A percentile compares a stretch with the other conserved stretches of the same genome.
phyloP scores from a whole-genome alignment of 805 yeast genomes.

The Pichia rugopelliculosa region DNA sequence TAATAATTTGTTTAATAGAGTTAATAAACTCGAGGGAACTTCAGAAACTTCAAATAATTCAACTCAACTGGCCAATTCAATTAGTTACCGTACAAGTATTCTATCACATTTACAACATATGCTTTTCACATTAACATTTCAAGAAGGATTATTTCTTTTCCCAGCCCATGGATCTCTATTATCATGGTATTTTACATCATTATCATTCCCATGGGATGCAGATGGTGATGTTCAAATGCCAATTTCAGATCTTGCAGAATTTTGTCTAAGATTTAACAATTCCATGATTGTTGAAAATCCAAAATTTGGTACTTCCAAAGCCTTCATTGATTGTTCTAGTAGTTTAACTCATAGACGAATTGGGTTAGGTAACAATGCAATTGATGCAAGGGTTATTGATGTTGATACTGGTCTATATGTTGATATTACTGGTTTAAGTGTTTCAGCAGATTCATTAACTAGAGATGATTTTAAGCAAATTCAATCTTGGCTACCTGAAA shows the following conservation, averaged over 20 bases:
- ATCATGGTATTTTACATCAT: slow-evolving; percentile 45
- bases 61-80: no score
- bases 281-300: slow-evolving; percentile 35
- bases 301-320: slow-evolving; percentile 26
- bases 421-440: slow-evolving; percentile 62
- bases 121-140: slow-evolving; percentile 38
- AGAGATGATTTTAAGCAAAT: not conserved
- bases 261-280: slow-evolving; percentile 38
- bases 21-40: no score
- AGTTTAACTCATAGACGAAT: slow-evolving; percentile 43
- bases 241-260: slow-evolving; percentile 41
- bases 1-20: slow-evolving; percentile 7
- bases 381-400: slow-evolving; percentile 70
- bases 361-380: slow-evolving; percentile 55
- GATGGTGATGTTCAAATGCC: slow-evolving; percentile 48
- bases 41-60: no score
- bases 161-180: slow-evolving; percentile 33
- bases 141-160: slow-evolving; percentile 32
- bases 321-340: slow-evolving; percentile 33
- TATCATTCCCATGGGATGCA: slow-evolving; percentile 49
- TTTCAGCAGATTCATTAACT: slow-evolving; percentile 29
- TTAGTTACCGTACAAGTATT: slow-evolving; percentile 26
- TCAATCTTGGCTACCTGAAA: slow-evolving; percentile 1
- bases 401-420: slow-evolving; percentile 62
- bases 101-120: slow-evolving; percentile 36